Base-by-base conservation (phyloP, 129 eudicot genomes). In the Deinandra increscens region DNA sequence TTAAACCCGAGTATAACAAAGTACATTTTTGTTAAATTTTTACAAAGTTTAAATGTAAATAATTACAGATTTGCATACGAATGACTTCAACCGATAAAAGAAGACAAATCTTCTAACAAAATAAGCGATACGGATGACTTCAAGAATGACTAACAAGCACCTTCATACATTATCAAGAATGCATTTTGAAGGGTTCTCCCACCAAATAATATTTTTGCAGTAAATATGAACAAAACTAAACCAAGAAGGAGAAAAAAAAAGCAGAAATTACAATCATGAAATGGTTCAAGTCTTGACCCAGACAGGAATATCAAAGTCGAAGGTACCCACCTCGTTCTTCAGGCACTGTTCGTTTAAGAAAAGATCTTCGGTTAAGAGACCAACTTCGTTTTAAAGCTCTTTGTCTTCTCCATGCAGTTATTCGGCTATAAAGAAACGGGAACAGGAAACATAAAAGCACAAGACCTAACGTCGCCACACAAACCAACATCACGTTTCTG, bases 381-480 rank as follows among this genome's bases (percentile, higher is more conserved):
- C 80, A 85, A 43, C 85, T 86, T 71, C 78, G 74, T 56, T 70
- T 81, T 43, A 81, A 13, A 12, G 63, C 64, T 77, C 75, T 81
- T 71, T 76, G 88, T 70, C 83, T 83, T 66, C 78, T 67, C 98
- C 98, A 92, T 63, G 86, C 85, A 73, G 64, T 63, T 37, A 87
- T 44, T 10, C 82, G 81, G 14, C 75, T 72, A 42, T 84, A 88
- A 41, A 88, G 78, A 70, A 81, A 78, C 0, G 90, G 89, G 59
- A 87, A 84, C 14, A 87, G n/a, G 81, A 93, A 89, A 78, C 92
- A 93, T n/a, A 93, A 63, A 12, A 93, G 79, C 72, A 89, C 81
- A 0, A 87, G 66, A 38, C 78, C 76, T 14, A 93, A 73, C 61
- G 82, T 81, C 37, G 71, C 88, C 49, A 82, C 44, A 78, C 98